Conservation (phyloP, 805 yeast species). For the Candida ulmi region DNA sequence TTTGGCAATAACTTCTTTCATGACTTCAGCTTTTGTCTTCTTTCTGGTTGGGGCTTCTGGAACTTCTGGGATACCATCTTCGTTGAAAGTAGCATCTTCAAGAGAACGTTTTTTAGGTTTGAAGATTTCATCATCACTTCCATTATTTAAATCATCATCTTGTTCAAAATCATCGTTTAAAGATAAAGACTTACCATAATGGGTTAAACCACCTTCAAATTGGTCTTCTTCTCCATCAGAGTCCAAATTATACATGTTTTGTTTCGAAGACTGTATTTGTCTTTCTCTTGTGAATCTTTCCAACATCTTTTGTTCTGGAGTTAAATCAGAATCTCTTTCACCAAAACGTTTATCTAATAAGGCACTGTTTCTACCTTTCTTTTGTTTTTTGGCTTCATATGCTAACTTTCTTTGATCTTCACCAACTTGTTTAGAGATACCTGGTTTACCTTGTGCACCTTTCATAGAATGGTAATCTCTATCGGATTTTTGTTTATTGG, state of each 20-base stretch:
- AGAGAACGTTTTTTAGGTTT: conserved; percentile 29
- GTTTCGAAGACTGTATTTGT: conserved; percentile 54
- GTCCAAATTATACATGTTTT: conserved; percentile 66
- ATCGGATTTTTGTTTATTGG: conserved; percentile 60
- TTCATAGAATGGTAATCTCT: conserved; percentile 35
- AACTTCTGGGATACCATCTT: conserved; percentile 16
- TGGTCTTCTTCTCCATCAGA: conserved; percentile 46
- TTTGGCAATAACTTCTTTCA: conserved; percentile 81
- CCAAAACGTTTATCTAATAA: conserved; percentile 88
- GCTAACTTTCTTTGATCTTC: conserved; percentile 58
- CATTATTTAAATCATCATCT: conserved; percentile 35
- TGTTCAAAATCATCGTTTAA: conserved; percentile 51
- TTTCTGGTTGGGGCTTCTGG: conserved; percentile 42
- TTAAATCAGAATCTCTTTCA: conserved; percentile 63
- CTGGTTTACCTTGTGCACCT: conserved; percentile 62
- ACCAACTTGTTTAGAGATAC: conserved; percentile 60
- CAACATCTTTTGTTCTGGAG: conserved; percentile 91
- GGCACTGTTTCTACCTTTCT: conserved; percentile 71
- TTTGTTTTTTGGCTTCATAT: conserved; percentile 57
- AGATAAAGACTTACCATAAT: conserved; percentile 65
- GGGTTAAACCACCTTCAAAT: conserved; percentile 54
- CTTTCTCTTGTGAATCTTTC: conserved; percentile 90
- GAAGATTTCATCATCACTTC: conserved; percentile 29
- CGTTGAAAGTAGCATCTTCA: conserved; percentile 1
- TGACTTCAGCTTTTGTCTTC: conserved; percentile 78